Percentiles rank a stretch among this genome's conserved stretches.
phyloP scores from a whole-genome alignment of 805 yeast species.

The Kodamaea jinghongensis region DNA sequence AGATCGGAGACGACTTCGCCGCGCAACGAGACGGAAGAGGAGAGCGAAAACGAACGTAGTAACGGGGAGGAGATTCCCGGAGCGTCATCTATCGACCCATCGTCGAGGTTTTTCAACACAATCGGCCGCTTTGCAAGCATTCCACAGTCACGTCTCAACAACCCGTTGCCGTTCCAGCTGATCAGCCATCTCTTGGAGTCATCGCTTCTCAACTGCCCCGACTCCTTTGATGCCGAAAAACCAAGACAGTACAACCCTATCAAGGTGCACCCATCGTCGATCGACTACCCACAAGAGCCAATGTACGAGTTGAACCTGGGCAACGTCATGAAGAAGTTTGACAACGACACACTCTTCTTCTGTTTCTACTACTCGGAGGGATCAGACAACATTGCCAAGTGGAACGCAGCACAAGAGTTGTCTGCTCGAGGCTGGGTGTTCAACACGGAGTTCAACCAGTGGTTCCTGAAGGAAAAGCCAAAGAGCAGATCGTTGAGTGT shows the following conservation, averaged over 20 bases:
- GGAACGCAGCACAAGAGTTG: constrained; percentile 75
- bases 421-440: constrained; percentile 77
- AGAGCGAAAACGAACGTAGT: constrained; percentile 5
- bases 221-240: constrained; percentile 83
- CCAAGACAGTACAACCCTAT: constrained; percentile 76
- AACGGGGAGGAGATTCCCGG: constrained; percentile 3
- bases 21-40: constrained; percentile 9
- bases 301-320: constrained; percentile 63
- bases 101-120: constrained; percentile 20
- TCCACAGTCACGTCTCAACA: constrained; percentile 42
- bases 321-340: constrained; percentile 64
- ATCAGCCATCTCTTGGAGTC: constrained; percentile 65
- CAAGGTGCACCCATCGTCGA: constrained; percentile 85
- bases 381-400: constrained; percentile 32
- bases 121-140: constrained; percentile 24
- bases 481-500: constrained; percentile 25
- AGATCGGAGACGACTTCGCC: constrained; percentile 9
- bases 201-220: constrained; percentile 87
- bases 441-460: constrained; percentile 68
- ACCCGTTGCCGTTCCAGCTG: constrained; percentile 52
- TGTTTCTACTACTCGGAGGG: constrained; percentile 77
- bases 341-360: constrained; percentile 84
- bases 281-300: constrained; percentile 87
- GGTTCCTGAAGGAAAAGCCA: constrained; percentile 68
- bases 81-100: constrained; percentile 11